A percentile compares a stretch with the other conserved stretches of the same genome.
Evolutionary conservation across 441 rosid genomes (phyloP).

Genomic region (Populus hybrid): DNA sequence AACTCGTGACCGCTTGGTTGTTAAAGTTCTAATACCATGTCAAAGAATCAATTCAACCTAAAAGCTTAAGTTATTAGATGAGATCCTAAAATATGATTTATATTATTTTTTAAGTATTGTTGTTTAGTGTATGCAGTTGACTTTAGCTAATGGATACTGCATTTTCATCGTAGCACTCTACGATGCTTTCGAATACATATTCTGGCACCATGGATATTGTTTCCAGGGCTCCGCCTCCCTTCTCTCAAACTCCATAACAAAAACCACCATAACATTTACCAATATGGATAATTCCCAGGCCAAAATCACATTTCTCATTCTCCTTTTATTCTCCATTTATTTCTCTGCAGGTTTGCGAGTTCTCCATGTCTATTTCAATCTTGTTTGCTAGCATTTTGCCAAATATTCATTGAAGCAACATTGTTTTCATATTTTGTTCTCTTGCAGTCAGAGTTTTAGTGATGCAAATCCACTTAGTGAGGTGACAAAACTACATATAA

Average conservation of each 20-base stretch:
- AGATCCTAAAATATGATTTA: too few species aligned
- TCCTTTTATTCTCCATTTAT: neutral
- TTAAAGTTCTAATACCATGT: too few species aligned
- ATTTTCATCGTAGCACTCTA: neutral
- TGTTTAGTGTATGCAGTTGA: neutral
- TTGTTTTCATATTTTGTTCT: neutral
- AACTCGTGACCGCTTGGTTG: too few species aligned
- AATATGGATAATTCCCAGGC: too few species aligned
- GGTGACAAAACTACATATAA: neutral
- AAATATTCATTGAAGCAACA: neutral
- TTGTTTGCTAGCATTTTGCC: neutral
- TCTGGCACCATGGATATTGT: neutral
- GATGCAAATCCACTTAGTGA: neutral
- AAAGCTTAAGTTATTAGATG: too few species aligned
- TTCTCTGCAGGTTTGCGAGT: neutral
- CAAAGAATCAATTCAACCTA: too few species aligned
- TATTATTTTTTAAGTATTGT: too few species aligned
- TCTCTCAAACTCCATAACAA: neutral
- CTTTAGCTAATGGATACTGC: neutral
- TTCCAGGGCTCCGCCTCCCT: neutral
- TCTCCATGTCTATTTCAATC: neutral
- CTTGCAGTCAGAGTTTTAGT: neutral
- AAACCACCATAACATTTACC: too few species aligned
- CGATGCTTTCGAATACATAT: neutral
- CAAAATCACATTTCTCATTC: neutral